Percentiles rank a stretch among this genome's conserved stretches.
Conservation (phyloP, 805 yeast species). For the Metschnikowia rubicola region DNA sequence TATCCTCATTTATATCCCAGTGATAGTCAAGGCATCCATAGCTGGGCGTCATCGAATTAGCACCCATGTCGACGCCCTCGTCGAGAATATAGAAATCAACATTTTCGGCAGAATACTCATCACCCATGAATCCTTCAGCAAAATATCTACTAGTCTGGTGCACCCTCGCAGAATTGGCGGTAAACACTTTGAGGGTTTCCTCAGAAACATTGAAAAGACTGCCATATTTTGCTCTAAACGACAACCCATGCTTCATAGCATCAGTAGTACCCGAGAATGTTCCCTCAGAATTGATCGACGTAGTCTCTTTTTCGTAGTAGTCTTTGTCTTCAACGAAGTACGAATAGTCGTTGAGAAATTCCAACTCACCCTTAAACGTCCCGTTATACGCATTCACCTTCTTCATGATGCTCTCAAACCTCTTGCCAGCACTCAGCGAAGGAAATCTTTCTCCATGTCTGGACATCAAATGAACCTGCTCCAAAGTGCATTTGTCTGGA, state of each 20-base stretch:
- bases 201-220: constrained; percentile 36
- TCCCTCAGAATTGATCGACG: constrained; percentile 38
- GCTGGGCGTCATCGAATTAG: constrained; percentile 57
- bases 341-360: constrained; percentile 52
- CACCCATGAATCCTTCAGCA: constrained; percentile 57
- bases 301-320: constrained; percentile 49
- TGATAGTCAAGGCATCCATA: constrained; percentile 41
- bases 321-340: constrained; percentile 40
- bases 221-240: constrained; percentile 47
- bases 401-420: constrained; percentile 23
- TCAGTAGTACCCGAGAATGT: constrained; percentile 54
- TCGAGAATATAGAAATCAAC: constrained; percentile 39
- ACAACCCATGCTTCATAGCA: constrained; percentile 47
- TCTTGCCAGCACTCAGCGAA: constrained; percentile 26
- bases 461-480: constrained; percentile 67
- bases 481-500: constrained; percentile 50
- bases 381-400: constrained; percentile 26
- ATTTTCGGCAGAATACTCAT: constrained; percentile 31
- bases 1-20: constrained; percentile 25
- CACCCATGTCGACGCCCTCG: constrained; percentile 50
- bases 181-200: constrained; percentile 46
- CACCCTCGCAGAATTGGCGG: constrained; percentile 55
- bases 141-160: constrained; percentile 53
- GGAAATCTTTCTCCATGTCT: constrained; percentile 81
- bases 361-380: constrained; percentile 46